These are phyloP conservation scores for Wickerhamomyces chambardii DNA, from an alignment of 805 yeast species.

Conservation along the genomic window DNA sequence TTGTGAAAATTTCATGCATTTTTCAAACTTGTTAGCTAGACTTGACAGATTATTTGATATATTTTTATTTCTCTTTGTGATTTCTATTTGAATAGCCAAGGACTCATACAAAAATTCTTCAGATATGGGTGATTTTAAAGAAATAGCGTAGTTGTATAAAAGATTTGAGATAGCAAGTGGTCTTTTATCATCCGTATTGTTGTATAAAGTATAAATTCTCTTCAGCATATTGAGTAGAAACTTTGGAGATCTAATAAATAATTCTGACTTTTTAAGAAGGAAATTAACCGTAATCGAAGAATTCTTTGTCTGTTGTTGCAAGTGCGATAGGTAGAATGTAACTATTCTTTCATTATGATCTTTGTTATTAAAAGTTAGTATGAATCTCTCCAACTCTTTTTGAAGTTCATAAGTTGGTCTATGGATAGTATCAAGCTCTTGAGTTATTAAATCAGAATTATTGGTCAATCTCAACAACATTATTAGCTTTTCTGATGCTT, in stretches of 20 bases:
- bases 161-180: slow-evolving; percentile 37
- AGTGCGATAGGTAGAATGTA: slow-evolving; percentile 1
- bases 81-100: slow-evolving; percentile 22
- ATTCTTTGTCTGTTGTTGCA: neutral
- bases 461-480: slow-evolving; percentile 7
- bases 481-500: slow-evolving; percentile 1
- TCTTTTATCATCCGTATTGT: slow-evolving; percentile 24
- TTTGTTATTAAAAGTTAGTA: neutral
- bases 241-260: slow-evolving; percentile 1
- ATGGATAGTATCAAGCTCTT: slow-evolving; percentile 3
- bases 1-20: too few relatives aligned
- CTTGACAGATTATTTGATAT: too few relatives aligned
- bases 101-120: slow-evolving; percentile 16
- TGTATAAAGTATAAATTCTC: slow-evolving; percentile 13
- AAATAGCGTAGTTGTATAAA: slow-evolving; percentile 27
- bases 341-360: slow-evolving; percentile 3
- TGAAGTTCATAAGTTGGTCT: slow-evolving; percentile 10
- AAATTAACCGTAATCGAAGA: slow-evolving; percentile 3
- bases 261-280: slow-evolving; percentile 2
- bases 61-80: too few relatives aligned
- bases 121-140: slow-evolving; percentile 7
- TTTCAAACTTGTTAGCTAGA: too few relatives aligned
- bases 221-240: slow-evolving; percentile 7
- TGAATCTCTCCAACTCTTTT: slow-evolving; percentile 5
- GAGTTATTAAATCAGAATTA: neutral